Base-by-base conservation (phyloP, 257 asterid species). In the Nicotiana noctiflora region DNA sequence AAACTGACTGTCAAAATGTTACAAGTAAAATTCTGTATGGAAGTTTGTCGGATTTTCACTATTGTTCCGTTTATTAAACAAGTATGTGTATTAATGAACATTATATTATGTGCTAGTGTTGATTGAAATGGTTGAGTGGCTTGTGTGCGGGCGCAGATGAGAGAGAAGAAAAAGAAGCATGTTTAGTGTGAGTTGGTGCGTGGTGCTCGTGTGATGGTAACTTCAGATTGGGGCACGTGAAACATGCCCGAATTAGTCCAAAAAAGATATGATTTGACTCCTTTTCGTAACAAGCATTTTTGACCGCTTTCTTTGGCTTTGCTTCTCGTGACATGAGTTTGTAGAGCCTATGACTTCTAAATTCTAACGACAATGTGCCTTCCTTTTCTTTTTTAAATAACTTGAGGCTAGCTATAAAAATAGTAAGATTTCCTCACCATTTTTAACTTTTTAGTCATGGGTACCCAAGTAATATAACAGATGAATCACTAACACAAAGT, bases 141-240 rank as follows among this genome's bases (percentile, higher is more conserved):
- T 49, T 3, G 53, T 49, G 13, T 10, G 15, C 3, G 15, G 5
- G 14, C 15, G 53, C 3, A 14, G 56, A 51, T 51, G 56, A 0
- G 56, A 13, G 18, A 10, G 17, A 49, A 49, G 56, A 51, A 4
- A 51, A 5, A 46, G 78, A 23, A 68, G 37, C 8, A 72, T 72
- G 60, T 46, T 72, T 72, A 46, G 40, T 0, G 55, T 23, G 78
- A 46, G 34, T 13, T 46, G 37, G 59, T 72, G 57, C 77, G 59
- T 72, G 77, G 59, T 72, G 60, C 60, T 72, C 78, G 78, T 46
- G 78, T 72, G 60, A 72, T 46, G 23, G 21, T 46, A 72, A 70
- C 59, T 70, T 70, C 6, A 10, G 34, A 12, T 31, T 6, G 25
- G 14, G 21, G 15, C 60, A 72, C 40, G 60, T 46, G 78, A 72